Evolutionary conservation across 2,329 filamentous ascomycete genomes (phyloP).

Genomic region (Aspergillus terreus): DNA sequence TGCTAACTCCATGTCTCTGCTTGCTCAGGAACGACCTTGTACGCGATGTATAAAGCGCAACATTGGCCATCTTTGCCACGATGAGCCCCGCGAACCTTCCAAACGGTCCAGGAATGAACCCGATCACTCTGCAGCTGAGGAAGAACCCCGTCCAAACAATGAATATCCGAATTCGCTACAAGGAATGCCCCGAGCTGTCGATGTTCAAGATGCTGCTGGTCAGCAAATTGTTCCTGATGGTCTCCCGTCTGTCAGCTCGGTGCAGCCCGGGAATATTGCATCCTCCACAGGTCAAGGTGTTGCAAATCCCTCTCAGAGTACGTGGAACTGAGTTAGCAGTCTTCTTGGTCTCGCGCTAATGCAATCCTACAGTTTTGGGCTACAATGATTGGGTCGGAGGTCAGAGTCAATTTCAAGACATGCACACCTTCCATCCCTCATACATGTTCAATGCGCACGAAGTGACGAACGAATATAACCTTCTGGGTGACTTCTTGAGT

Average conservation of each 20-base stretch:
- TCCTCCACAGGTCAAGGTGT: constrained; percentile 65
- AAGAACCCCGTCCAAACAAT: constrained; percentile 49
- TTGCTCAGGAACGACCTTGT: constrained; percentile 80
- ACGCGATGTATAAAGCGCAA: constrained; percentile 97
- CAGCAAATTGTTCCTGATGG: constrained; percentile 41
- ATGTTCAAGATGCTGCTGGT: constrained; percentile 54
- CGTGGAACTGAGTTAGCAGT: constrained; percentile 37
- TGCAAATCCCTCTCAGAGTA: constrained; percentile 71
- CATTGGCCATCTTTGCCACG: constrained; percentile 97
- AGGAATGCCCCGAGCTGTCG: constrained; percentile 51
- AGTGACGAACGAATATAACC: constrained; percentile 92
- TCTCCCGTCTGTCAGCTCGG: constrained; percentile 54
- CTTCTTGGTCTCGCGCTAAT: constrained; percentile 22
- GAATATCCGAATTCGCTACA: constrained; percentile 43
- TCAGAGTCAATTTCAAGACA: constrained; percentile 85
- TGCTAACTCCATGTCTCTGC: constrained; percentile 28
- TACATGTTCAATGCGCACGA: constrained; percentile 96
- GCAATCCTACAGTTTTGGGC: constrained; percentile 59
- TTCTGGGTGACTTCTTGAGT: constrained; percentile 94
- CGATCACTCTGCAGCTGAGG: constrained; percentile 56
- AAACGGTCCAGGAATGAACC: constrained; percentile 73
- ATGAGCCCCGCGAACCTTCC: constrained; percentile 84
- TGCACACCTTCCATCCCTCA: constrained; percentile 88
- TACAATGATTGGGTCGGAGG: constrained; percentile 79
- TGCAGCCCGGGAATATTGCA: constrained; percentile 60